Percentiles rank a stretch among this genome's conserved stretches.
Evolutionary conservation across 345 rosid species (phyloP).

Genomic region (Litchi chinensis): DNA sequence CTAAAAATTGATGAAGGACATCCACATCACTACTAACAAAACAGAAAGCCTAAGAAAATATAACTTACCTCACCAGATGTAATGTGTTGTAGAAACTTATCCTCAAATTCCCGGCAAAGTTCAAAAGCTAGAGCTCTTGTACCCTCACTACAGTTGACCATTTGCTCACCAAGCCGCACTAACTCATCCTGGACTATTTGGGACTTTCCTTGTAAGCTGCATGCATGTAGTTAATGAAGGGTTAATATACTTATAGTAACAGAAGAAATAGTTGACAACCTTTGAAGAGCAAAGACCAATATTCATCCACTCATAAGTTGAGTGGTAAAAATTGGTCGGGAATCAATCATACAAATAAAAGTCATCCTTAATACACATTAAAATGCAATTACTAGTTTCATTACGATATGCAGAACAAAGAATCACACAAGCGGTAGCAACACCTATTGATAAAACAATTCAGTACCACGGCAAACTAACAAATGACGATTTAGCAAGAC

Average conservation of each 20-base stretch:
- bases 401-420: background rate
- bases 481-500: background rate
- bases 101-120: conserved; percentile 97
- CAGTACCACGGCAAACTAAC: background rate
- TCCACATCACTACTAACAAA: background rate
- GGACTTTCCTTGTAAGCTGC: conserved; percentile 95
- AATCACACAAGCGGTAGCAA: background rate
- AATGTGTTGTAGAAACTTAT: conserved; percentile 84
- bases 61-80: conserved; percentile 86
- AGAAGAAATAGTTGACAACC: background rate
- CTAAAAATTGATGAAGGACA: background rate
- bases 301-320: background rate
- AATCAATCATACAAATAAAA: background rate
- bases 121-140: conserved; percentile 92
- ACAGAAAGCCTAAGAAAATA: background rate
- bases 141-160: conserved; percentile 88
- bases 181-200: conserved; percentile 87
- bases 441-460: background rate
- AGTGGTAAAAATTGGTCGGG: too few relatives aligned
- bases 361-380: background rate
- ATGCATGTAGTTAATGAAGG: conserved; percentile 4
- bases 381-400: background rate
- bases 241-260: background rate
- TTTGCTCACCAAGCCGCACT: conserved; percentile 83
- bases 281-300: background rate